phyloP scores from a whole-genome alignment of 2,329 filamentous ascomycete species.

The Westerdykella aurantiaca region DNA sequence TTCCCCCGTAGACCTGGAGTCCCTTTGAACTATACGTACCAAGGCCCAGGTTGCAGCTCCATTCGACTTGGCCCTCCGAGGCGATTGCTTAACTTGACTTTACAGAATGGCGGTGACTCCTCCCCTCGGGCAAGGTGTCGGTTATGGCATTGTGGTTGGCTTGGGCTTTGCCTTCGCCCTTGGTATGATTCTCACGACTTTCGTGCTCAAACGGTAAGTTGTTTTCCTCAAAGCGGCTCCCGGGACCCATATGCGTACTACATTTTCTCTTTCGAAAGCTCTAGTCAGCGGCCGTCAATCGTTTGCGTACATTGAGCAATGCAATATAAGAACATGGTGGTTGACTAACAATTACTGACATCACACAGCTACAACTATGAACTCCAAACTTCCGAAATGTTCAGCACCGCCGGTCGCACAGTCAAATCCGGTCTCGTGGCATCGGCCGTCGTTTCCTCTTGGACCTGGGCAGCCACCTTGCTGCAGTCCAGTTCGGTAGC shows the following conservation, averaged over 20 bases:
- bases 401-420: conserved; percentile 79
- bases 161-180: conserved; percentile 69
- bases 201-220: conserved; percentile 54
- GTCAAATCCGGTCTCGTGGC: conserved; percentile 86
- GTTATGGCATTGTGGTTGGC: conserved; percentile 73
- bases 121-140: conserved; percentile 54
- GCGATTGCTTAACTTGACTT: too few species aligned
- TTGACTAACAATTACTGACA: conserved; percentile 1
- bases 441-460: conserved; percentile 83
- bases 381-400: conserved; percentile 86
- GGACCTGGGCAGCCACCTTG: conserved; percentile 87
- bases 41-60: too few species aligned
- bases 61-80: too few species aligned
- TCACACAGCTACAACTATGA: conserved; percentile 59
- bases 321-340: too few species aligned
- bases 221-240: neutral
- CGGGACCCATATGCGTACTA: too few species aligned
- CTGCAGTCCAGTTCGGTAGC: conserved; percentile 76
- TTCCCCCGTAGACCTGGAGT: too few species aligned
- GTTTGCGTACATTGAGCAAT: too few species aligned
- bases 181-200: conserved; percentile 69
- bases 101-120: conserved; percentile 12
- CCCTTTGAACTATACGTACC: too few species aligned
- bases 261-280: too few species aligned
- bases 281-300: too few species aligned